Conservation (phyloP, 768 basidiomycete genomes). For the Psilocybe cyanescens region DNA sequence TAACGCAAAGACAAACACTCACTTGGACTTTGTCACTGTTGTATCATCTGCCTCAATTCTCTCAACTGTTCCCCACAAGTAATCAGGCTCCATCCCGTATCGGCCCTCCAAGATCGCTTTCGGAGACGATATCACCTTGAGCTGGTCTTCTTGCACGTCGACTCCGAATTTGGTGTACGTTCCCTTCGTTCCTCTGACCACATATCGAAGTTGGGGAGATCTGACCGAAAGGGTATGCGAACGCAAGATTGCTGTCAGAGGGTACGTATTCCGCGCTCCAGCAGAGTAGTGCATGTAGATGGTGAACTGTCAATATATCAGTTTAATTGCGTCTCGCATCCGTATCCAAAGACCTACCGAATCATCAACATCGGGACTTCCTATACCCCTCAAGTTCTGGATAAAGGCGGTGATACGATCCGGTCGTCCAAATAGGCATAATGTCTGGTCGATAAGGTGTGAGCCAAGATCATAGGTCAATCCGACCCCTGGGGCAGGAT, state of each 20-base stretch:
- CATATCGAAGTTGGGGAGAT: conserved; percentile 69
- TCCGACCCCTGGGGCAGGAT: conserved; percentile 61
- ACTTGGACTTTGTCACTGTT: conserved; percentile 40
- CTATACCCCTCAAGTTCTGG: conserved; percentile 71
- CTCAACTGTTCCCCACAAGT: conserved; percentile 66
- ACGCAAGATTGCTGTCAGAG: conserved; percentile 68
- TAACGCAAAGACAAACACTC: conserved; percentile 15
- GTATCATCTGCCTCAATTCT: conserved; percentile 52
- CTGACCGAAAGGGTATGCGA: conserved; percentile 73
- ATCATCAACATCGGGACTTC: conserved; percentile 68
- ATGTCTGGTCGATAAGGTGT: conserved; percentile 80
- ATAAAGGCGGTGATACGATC: conserved; percentile 67
- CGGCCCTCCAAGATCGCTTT: conserved; percentile 43
- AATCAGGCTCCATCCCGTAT: conserved; percentile 68
- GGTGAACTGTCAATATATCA: conserved; percentile 44
- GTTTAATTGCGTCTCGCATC: not conserved
- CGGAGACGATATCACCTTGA: conserved; percentile 58
- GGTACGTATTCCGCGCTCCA: conserved; percentile 44
- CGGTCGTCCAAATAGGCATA: conserved; percentile 79
- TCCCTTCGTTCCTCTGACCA: conserved; percentile 73
- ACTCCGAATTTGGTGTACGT: conserved; percentile 77
- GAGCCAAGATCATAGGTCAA: conserved; percentile 79
- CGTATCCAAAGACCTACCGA: conserved; percentile 36
- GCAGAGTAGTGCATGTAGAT: conserved; percentile 55
- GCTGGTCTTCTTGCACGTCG: conserved; percentile 80